phyloP scores from a whole-genome alignment of 129 eudicot species.

The Saussurea involucrata region DNA sequence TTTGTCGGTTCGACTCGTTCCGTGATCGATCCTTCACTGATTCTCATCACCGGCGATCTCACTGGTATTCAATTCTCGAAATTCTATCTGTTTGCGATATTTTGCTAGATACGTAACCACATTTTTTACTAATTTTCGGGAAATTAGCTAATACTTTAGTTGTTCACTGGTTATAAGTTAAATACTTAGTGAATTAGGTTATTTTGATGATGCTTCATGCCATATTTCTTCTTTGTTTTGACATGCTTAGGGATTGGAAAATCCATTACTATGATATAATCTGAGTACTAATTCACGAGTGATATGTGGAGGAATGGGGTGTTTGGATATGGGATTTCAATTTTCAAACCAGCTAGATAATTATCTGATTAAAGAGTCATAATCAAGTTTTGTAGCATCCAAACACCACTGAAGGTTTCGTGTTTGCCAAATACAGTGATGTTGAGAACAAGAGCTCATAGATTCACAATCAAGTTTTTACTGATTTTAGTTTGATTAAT shows the following conservation, averaged over 20 bases:
- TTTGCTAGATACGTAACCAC: neutral
- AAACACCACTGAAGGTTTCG: too few species aligned
- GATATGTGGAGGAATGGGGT: neutral
- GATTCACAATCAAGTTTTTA: neutral
- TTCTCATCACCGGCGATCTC: slow-evolving; percentile 90
- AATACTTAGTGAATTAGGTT: neutral
- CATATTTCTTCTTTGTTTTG: neutral
- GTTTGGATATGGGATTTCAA: neutral
- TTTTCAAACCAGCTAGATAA: neutral
- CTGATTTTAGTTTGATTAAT: neutral
- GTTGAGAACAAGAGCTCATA: neutral
- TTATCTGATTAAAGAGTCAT: too few species aligned
- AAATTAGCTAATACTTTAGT: neutral
- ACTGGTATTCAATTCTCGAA: slow-evolving; percentile 49
- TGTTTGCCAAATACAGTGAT: neutral
- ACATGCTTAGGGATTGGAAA: neutral
- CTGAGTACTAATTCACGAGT: neutral
- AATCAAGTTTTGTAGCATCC: too few species aligned
- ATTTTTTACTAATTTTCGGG: neutral
- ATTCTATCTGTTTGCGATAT: neutral
- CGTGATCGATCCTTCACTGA: slow-evolving; percentile 76
- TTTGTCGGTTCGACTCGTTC: slow-evolving; percentile 56
- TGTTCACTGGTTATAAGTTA: neutral
- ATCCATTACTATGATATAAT: neutral
- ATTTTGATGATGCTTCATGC: neutral